Conservation (phyloP, 306 rosid genomes). For the Ochetophila trinervis region DNA sequence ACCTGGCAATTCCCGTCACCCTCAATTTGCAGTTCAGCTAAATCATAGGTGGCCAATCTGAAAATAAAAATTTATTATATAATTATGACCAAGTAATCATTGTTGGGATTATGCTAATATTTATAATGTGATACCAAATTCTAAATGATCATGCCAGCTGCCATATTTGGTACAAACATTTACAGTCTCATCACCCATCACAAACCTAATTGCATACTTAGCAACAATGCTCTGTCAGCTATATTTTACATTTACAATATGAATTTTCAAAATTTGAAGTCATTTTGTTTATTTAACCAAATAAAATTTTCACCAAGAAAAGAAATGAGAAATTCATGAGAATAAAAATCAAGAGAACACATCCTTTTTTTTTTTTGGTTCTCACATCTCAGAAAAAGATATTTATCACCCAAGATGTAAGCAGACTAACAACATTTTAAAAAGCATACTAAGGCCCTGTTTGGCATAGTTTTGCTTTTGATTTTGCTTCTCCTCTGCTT, state of each 20-base stretch:
- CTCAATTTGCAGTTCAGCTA: conserved; percentile 87
- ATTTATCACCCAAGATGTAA: background rate
- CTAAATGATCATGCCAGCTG: background rate
- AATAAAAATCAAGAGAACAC: background rate
- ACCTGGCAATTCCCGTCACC: conserved; percentile 99
- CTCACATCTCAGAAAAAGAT: background rate
- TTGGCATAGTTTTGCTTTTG: too few species aligned
- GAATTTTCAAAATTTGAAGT: background rate
- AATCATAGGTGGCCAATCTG: conserved; percentile 81
- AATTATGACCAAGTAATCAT: conserved; percentile 16
- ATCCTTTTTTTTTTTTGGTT: background rate
- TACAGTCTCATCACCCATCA: conserved; percentile 8
- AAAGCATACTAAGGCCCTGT: background rate
- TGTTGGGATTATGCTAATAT: background rate
- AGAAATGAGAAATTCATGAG: background rate
- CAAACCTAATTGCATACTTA: background rate
- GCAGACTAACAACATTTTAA: background rate
- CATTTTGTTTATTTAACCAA: too few species aligned
- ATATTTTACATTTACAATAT: background rate
- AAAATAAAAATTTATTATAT: conserved; percentile 7
- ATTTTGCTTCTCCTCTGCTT: too few species aligned
- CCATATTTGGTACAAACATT: background rate
- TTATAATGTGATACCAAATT: background rate
- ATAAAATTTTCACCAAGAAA: too few species aligned
- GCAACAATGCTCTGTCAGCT: background rate